These are phyloP conservation scores for Exophiala phaeomuriformis DNA, from an alignment of 2,329 filamentous ascomycete species.

Conservation along the genomic window DNA sequence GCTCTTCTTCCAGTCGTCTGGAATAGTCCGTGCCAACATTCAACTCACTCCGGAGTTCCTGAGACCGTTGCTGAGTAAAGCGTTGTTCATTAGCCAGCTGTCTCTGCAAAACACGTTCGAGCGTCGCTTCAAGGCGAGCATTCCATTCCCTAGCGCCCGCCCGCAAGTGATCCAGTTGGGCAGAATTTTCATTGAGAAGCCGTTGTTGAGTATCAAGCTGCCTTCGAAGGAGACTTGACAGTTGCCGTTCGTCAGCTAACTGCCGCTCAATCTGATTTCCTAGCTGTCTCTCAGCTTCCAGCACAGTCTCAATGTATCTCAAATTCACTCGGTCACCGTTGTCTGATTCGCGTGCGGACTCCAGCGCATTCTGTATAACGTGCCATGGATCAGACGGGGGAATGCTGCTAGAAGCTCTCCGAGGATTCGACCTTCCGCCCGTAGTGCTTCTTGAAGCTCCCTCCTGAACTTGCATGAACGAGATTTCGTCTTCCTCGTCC, in stretches of 20 bases:
- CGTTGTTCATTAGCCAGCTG: constrained; percentile 21
- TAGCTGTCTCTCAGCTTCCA: constrained; percentile 22
- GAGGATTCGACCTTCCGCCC: constrained; percentile 4
- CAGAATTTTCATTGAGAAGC: constrained; percentile 13
- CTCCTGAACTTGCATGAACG: constrained; percentile 9
- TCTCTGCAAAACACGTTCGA: constrained; percentile 20
- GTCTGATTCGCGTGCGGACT: constrained; percentile 17
- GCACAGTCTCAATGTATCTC: constrained; percentile 21
- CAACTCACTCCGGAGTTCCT: constrained; percentile 21
- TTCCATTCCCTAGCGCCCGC: constrained; percentile 13
- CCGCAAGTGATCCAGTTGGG: constrained; percentile 7
- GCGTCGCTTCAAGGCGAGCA: constrained; percentile 12
- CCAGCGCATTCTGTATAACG: constrained; percentile 22
- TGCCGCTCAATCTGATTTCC: constrained; percentile 22
- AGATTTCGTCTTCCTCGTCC: constrained; percentile 27
- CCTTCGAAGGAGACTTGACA: constrained; percentile 20
- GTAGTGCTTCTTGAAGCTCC: constrained; percentile 1
- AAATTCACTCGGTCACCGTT: constrained; percentile 12
- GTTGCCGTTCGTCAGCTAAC: constrained; percentile 22
- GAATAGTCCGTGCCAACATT: constrained; percentile 11
- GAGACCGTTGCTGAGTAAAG: constrained; percentile 18
- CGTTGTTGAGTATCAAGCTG: constrained; percentile 25
- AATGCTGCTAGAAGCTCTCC: constrained; percentile 9
- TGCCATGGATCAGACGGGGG: constrained; percentile 24
- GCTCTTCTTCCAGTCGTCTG: constrained; percentile 12